Percentiles rank a stretch among this genome's conserved stretches.
phyloP scores from a whole-genome alignment of 805 yeast genomes.

The Sungouiella blattae region DNA sequence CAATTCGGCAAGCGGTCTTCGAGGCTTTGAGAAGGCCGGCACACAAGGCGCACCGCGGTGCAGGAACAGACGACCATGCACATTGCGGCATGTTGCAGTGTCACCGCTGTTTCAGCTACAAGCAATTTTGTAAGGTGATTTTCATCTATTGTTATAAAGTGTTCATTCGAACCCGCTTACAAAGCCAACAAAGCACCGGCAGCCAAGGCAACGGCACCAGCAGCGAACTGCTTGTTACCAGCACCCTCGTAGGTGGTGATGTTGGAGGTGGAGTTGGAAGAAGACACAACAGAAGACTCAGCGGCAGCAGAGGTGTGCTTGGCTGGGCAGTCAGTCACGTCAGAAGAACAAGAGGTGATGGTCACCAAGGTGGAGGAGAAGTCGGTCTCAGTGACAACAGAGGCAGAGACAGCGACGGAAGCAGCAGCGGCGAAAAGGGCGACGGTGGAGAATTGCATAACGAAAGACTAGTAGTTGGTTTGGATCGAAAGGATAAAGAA shows the following conservation, averaged over 20 bases:
- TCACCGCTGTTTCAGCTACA: too few relatives aligned
- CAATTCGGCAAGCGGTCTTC: too few relatives aligned
- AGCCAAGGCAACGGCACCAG: slow-evolving; percentile 25
- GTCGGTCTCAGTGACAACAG: slow-evolving; percentile 12
- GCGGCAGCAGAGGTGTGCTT: slow-evolving; percentile 7
- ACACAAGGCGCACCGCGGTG: too few relatives aligned
- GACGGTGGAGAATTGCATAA: slow-evolving; percentile 21
- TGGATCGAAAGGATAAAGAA: slow-evolving; percentile 10
- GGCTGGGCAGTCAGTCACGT: slow-evolving; percentile 18
- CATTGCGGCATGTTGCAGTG: too few relatives aligned
- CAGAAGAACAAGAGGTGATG: slow-evolving; percentile 19
- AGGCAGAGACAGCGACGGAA: slow-evolving; percentile 21
- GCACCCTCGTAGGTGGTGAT: slow-evolving; percentile 18
- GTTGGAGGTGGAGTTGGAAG: slow-evolving; percentile 18
- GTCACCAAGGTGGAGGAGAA: slow-evolving; percentile 18
- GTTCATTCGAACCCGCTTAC: too few relatives aligned
- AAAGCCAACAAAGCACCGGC: slow-evolving; percentile 29
- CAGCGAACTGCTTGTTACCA: slow-evolving; percentile 23
- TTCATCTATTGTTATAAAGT: too few relatives aligned
- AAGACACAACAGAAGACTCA: too few relatives aligned
- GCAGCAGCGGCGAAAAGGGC: slow-evolving; percentile 18
- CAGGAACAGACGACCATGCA: too few relatives aligned
- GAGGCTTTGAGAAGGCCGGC: too few relatives aligned
- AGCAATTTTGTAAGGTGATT: too few relatives aligned
- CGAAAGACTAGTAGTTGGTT: slow-evolving; percentile 25